These are phyloP conservation scores for Trichoderma koningii DNA, from an alignment of 2,329 filamentous ascomycete genomes.

Conservation along the genomic window DNA sequence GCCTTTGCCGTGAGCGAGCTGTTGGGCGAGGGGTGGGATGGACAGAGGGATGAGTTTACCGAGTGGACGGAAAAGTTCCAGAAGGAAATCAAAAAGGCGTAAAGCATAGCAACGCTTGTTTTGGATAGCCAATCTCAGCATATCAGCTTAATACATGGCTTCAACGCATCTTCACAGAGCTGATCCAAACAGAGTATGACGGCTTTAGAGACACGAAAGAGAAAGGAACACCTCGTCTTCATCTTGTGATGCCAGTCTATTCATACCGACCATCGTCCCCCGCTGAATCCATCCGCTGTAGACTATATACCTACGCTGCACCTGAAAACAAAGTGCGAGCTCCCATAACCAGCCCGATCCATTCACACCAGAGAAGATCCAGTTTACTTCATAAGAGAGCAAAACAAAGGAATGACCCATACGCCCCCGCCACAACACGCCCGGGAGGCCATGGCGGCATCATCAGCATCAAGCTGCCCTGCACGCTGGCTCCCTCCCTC, in stretches of 20 bases:
- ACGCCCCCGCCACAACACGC: not conserved
- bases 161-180: not conserved
- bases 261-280: conserved; percentile 9
- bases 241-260: conserved; percentile 23
- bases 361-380: not conserved
- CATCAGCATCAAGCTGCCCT: not conserved
- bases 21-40: conserved; percentile 63
- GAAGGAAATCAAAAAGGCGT: conserved; percentile 51
- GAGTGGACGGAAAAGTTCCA: conserved; percentile 68
- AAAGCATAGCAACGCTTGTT: not conserved
- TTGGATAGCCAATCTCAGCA: too few species aligned
- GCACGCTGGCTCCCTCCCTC: not conserved
- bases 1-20: conserved; percentile 59
- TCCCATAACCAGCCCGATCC: not conserved
- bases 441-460: not conserved
- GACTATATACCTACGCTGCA: conserved; percentile 17
- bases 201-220: not conserved
- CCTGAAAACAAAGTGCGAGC: not conserved
- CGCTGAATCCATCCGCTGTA: conserved; percentile 14
- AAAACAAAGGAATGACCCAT: not conserved
- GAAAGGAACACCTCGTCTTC: not conserved
- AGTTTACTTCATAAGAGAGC: conserved; percentile 2
- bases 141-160: too few species aligned
- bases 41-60: conserved; percentile 72
- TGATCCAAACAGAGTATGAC: too few species aligned